phyloP scores from a whole-genome alignment of 208 protist genomes.

The Angomonas ambiguus region DNA sequence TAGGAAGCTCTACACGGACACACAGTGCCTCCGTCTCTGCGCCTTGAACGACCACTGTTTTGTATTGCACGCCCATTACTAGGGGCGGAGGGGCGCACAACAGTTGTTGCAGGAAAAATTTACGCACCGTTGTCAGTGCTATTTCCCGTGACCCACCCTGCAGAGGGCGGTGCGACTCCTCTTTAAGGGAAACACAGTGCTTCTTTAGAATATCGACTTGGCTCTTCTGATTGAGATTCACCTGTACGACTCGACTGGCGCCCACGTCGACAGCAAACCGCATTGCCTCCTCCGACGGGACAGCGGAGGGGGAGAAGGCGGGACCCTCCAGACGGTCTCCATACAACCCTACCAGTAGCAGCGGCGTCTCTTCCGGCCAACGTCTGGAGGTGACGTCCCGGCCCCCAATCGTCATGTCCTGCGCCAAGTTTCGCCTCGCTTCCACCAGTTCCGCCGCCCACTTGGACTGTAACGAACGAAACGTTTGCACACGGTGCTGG shows the following conservation, averaged over 20 bases:
- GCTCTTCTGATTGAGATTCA: conserved; percentile 18
- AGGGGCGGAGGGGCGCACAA: conserved; percentile 13
- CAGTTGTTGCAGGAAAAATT: conserved; percentile 11
- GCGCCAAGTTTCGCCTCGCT: conserved; percentile 12
- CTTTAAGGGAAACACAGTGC: conserved; percentile 17
- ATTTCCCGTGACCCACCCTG: conserved; percentile 7
- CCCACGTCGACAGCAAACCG: conserved; percentile 29
- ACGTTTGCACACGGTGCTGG: conserved; percentile 12
- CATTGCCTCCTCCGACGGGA: conserved; percentile 20
- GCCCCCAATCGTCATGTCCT: background rate
- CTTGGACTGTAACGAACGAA: conserved; percentile 14
- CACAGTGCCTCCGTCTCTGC: background rate
- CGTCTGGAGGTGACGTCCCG: background rate
- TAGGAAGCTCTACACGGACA: background rate
- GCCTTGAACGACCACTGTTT: background rate
- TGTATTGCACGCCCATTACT: conserved; percentile 15
- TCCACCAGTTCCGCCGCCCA: conserved; percentile 13
- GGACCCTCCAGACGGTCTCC: conserved; percentile 9
- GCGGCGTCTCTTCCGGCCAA: conserved; percentile 16
- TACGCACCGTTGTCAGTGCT: background rate
- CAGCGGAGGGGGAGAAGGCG: conserved; percentile 2
- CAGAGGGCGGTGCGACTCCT: background rate
- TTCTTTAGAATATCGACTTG: conserved; percentile 15
- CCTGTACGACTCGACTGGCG: conserved; percentile 38
- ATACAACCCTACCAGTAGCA: conserved; percentile 29